Percentiles rank a stretch among this genome's conserved stretches.
These are phyloP conservation scores for Blastobotrys illinoisensis DNA, from an alignment of 1,139 yeast species.

Conservation along the genomic window DNA sequence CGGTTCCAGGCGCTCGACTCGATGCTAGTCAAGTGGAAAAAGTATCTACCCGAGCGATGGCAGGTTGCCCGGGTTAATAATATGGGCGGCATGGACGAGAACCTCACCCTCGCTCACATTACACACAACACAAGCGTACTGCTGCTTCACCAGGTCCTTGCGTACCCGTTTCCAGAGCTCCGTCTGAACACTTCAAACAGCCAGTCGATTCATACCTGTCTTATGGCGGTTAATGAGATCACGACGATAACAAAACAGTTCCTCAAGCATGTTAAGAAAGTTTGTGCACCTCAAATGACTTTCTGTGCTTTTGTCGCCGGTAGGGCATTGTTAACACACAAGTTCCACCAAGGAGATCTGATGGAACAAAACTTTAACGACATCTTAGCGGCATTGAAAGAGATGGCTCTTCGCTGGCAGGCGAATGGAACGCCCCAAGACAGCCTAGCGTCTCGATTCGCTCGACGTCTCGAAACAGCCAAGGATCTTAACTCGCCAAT, in stretches of 20 bases:
- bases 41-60: constrained; percentile 4
- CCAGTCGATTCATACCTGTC: constrained; percentile 15
- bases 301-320: constrained; percentile 22
- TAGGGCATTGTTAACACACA: constrained; percentile 19
- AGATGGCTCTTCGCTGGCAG: constrained; percentile 20
- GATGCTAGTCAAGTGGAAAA: constrained; percentile 22
- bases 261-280: constrained; percentile 12
- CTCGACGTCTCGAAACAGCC: constrained; percentile 2
- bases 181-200: constrained; percentile 10
- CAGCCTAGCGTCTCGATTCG: constrained; percentile 11
- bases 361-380: constrained; percentile 16
- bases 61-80: constrained; percentile 9
- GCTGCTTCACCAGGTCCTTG: constrained; percentile 23
- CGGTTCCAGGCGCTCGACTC: constrained; percentile 16
- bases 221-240: constrained; percentile 20
- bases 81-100: constrained; percentile 17
- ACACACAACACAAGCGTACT: constrained; percentile 25
- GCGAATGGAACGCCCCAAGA: constrained; percentile 7
- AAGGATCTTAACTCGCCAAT: constrained; percentile 8
- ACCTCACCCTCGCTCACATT: constrained; percentile 24
- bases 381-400: constrained; percentile 15
- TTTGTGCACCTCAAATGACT: constrained; percentile 19
- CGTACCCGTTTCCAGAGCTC: constrained; percentile 15
- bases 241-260: constrained; percentile 17
- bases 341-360: constrained; percentile 6